Evolutionary conservation across 140 eudicot genomes (phyloP).

Genomic region (Senecio squalidus): DNA sequence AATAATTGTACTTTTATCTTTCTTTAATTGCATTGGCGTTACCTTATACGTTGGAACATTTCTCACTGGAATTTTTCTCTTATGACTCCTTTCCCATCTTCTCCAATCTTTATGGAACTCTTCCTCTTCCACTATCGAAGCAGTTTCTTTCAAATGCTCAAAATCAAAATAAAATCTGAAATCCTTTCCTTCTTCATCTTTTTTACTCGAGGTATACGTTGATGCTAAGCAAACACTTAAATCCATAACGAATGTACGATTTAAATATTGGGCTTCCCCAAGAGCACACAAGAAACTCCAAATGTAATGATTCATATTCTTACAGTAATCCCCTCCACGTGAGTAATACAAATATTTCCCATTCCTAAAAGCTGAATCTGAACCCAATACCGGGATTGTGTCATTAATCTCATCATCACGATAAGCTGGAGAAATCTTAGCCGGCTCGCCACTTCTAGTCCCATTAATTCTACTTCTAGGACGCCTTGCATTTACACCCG

Average conservation of each 20-base stretch:
- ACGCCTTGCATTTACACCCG: conserved; percentile 80
- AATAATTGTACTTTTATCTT: conserved; percentile 69
- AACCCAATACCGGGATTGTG: conserved; percentile 65
- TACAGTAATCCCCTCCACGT: conserved; percentile 92
- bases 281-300: conserved; percentile 97
- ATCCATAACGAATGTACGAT: conserved; percentile 96
- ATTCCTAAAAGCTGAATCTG: conserved; percentile 55
- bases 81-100: conserved; percentile 70
- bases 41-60: conserved; percentile 69
- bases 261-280: conserved; percentile 93
- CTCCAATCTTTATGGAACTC: conserved; percentile 81
- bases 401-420: conserved; percentile 85
- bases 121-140: conserved; percentile 72
- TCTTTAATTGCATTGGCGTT: conserved; percentile 77
- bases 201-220: conserved; percentile 47
- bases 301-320: conserved; percentile 86
- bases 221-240: conserved; percentile 72
- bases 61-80: conserved; percentile 58
- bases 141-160: conserved; percentile 83
- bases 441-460: conserved; percentile 35
- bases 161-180: conserved; percentile 91
- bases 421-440: conserved; percentile 37
- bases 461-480: conserved; percentile 44
- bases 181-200: conserved; percentile 95
- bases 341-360: conserved; percentile 90